Conservation (phyloP, 352 stramenopile genomes). For the Globisporangium ultimum region DNA sequence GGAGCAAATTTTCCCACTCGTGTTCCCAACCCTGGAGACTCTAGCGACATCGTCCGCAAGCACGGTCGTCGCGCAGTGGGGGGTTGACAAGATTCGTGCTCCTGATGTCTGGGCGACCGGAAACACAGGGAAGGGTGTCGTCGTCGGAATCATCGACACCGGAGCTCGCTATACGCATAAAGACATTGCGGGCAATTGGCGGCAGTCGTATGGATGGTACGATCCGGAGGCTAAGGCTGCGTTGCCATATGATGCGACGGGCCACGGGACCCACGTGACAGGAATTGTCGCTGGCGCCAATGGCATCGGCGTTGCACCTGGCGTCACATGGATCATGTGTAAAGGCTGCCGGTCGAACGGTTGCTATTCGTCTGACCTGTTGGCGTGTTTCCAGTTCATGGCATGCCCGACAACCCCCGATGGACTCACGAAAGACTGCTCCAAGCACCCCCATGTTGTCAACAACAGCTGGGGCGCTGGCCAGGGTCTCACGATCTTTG, state of each 20-base stretch:
- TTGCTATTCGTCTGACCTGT: too few species aligned
- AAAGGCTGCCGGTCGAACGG: too few species aligned
- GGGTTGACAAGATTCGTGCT: slow-evolving; percentile 47
- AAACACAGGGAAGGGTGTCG: slow-evolving; percentile 46
- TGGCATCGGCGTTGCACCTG: too few species aligned
- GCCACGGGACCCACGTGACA: slow-evolving; percentile 31
- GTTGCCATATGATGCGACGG: slow-evolving; percentile 42
- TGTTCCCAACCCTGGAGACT: slow-evolving; percentile 29
- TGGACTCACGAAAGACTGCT: slow-evolving; percentile 34
- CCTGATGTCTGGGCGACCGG: slow-evolving; percentile 41
- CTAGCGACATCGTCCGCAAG: slow-evolving; percentile 7
- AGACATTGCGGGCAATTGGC: slow-evolving; percentile 37
- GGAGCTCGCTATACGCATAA: slow-evolving; percentile 48
- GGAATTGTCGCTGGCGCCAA: too few species aligned
- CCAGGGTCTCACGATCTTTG: slow-evolving; percentile 38
- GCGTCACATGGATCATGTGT: too few species aligned
- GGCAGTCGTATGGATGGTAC: slow-evolving; percentile 51
- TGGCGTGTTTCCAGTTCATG: slow-evolving; percentile 15
- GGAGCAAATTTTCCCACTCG: slow-evolving; percentile 40
- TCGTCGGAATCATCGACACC: slow-evolving; percentile 62
- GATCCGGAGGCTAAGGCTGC: slow-evolving; percentile 21
- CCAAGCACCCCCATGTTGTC: slow-evolving; percentile 46
- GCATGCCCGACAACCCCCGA: slow-evolving; percentile 48
- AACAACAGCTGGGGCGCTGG: slow-evolving; percentile 74
- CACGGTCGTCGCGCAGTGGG: slow-evolving; percentile 37